phyloP scores from a whole-genome alignment of 1,284 basidiomycete genomes.

The Cutaneotrichosporon daszewskae region DNA sequence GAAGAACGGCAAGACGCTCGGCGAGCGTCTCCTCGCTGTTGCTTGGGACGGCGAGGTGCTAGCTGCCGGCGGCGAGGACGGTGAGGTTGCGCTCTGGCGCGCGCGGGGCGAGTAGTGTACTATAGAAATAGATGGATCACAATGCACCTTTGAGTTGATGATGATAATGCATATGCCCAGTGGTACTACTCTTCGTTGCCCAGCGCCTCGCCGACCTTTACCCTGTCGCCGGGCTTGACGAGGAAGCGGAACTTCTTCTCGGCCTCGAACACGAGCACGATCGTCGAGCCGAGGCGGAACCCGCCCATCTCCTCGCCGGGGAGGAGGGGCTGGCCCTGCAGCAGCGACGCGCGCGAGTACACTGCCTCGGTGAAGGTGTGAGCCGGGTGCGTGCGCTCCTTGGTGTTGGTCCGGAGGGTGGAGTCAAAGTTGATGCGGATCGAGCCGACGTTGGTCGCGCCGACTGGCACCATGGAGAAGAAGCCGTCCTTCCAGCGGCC shows the following conservation, averaged over 20 bases:
- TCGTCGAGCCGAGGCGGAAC: constrained; percentile 89
- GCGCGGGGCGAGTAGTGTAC: constrained; percentile 44
- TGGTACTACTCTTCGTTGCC: neutral
- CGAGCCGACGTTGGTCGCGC: constrained; percentile 95
- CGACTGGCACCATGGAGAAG: constrained; percentile 95
- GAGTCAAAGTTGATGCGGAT: constrained; percentile 96
- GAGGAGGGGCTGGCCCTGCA: constrained; percentile 81
- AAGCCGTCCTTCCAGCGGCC: constrained; percentile 94
- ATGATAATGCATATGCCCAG: constrained; percentile 5
- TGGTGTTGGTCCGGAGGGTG: constrained; percentile 77
- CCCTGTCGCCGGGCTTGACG: constrained; percentile 74
- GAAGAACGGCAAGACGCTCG: constrained; percentile 55
- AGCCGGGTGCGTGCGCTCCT: constrained; percentile 61
- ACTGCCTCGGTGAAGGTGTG: constrained; percentile 91
- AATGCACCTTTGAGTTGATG: neutral
- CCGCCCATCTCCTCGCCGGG: constrained; percentile 96
- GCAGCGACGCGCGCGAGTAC: constrained; percentile 73
- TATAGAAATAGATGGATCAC: neutral
- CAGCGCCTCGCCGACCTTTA: constrained; percentile 74
- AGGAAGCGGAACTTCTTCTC: constrained; percentile 75
- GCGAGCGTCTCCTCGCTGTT: constrained; percentile 54
- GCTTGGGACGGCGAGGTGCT: constrained; percentile 72
- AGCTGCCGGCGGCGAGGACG: constrained; percentile 75
- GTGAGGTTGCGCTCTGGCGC: constrained; percentile 69
- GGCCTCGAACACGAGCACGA: constrained; percentile 96